Evolutionary conservation across 164 flowering plant genomes (phyloP).

Genomic region (Nymphaea thermarum): DNA sequence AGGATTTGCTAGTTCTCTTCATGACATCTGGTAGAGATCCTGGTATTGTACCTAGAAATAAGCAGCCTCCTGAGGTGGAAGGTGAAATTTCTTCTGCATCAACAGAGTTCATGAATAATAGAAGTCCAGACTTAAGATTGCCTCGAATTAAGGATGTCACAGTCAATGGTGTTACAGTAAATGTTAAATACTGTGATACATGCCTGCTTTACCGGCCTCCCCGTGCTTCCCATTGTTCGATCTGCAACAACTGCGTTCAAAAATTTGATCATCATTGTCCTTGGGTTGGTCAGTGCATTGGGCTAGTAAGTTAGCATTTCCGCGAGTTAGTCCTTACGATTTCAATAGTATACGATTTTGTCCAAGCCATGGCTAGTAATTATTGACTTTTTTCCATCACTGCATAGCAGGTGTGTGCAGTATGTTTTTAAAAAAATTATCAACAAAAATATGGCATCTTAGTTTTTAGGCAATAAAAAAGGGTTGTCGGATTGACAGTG

Average conservation of each 20-base stretch:
- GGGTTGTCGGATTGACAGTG: no score
- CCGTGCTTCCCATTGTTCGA: slow-evolving; percentile 90
- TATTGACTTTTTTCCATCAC: no score
- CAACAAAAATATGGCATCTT: no score
- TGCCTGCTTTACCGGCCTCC: slow-evolving; percentile 85
- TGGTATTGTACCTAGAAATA: slow-evolving; percentile 76
- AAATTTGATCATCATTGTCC: slow-evolving; percentile 97
- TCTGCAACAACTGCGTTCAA: slow-evolving; percentile 95
- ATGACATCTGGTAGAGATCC: slow-evolving; percentile 90
- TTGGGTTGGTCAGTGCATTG: slow-evolving; percentile 99
- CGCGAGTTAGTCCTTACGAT: not conserved
- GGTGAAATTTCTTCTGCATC: slow-evolving; percentile 56
- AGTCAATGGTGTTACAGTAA: slow-evolving; percentile 58
- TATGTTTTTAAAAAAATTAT: no score
- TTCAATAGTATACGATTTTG: not conserved
- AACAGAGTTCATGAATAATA: slow-evolving; percentile 69
- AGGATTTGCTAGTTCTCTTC: slow-evolving; percentile 74
- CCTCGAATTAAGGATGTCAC: slow-evolving; percentile 63
- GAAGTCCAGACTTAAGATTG: slow-evolving; percentile 43
- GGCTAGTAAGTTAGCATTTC: slow-evolving; percentile 41
- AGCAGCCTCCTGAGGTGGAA: slow-evolving; percentile 57
- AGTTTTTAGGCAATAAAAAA: no score
- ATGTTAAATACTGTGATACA: slow-evolving; percentile 84
- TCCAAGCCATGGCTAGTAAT: not conserved
- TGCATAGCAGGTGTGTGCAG: no score